A percentile compares a stretch with the other conserved stretches of the same genome.
These are phyloP conservation scores for Rhodotorula sphaerocarpa DNA, from an alignment of 768 basidiomycete genomes.

Conservation along the genomic window DNA sequence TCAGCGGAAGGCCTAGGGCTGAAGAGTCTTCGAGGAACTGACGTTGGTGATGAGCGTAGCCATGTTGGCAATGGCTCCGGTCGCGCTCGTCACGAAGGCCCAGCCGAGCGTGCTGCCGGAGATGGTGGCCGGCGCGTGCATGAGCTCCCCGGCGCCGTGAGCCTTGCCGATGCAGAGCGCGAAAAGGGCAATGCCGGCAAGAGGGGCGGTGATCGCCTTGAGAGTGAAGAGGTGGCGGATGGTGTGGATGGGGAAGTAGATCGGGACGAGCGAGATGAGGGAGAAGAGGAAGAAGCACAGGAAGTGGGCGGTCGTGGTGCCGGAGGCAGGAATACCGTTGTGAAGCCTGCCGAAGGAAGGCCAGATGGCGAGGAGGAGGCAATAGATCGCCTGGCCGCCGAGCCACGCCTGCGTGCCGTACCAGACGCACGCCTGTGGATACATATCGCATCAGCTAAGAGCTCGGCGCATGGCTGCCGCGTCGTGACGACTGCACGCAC, in stretches of 20 bases:
- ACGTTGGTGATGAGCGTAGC: not conserved
- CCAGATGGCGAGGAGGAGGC: slow-evolving; percentile 69
- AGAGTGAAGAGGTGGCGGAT: slow-evolving; percentile 72
- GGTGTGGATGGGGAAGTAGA: slow-evolving; percentile 62
- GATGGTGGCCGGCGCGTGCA: slow-evolving; percentile 57
- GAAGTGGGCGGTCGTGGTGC: slow-evolving; percentile 66
- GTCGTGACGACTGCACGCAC: not conserved
- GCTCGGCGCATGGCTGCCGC: slow-evolving; percentile 6
- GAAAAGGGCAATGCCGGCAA: slow-evolving; percentile 63
- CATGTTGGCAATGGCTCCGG: slow-evolving; percentile 66
- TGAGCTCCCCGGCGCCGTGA: slow-evolving; percentile 65
- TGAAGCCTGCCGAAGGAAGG: slow-evolving; percentile 49
- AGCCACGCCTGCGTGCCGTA: slow-evolving; percentile 54
- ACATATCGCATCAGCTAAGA: not conserved
- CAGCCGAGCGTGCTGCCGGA: slow-evolving; percentile 64
- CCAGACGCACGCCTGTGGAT: slow-evolving; percentile 34
- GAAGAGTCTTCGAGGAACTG: no score
- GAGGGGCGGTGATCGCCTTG: slow-evolving; percentile 65
- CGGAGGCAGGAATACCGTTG: slow-evolving; percentile 67
- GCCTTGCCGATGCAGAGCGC: slow-evolving; percentile 67
- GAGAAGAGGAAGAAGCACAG: slow-evolving; percentile 82
- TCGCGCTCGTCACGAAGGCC: slow-evolving; percentile 64
- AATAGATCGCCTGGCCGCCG: slow-evolving; percentile 67
- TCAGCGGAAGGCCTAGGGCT: not conserved
- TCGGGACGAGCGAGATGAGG: slow-evolving; percentile 58